Percentiles rank a stretch among this genome's conserved stretches.
Evolutionary conservation across 1,284 basidiomycete species (phyloP).

Genomic region (Wolfiporia cocos): DNA sequence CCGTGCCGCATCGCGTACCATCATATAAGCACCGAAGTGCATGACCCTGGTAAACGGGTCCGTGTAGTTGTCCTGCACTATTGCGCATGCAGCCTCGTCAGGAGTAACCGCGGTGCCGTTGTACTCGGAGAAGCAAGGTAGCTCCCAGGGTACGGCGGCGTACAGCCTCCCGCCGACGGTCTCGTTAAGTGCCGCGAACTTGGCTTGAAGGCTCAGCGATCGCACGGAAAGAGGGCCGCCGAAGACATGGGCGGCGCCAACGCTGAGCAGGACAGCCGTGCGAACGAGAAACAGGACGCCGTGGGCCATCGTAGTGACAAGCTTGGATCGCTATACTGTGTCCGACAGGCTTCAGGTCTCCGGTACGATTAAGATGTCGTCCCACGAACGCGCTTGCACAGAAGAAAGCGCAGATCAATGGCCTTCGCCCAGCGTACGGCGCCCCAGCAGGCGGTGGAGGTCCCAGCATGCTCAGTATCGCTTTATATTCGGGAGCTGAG

Average conservation of each 20-base stretch:
- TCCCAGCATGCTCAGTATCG: too few relatives aligned
- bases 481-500: too few relatives aligned
- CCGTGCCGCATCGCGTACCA: too few relatives aligned
- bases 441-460: too few relatives aligned
- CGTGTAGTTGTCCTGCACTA: conserved; percentile 25
- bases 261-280: not conserved
- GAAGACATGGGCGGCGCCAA: not conserved
- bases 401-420: too few relatives aligned
- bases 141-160: conserved; percentile 21
- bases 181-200: conserved; percentile 17
- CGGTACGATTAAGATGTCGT: too few relatives aligned
- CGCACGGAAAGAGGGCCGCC: not conserved
- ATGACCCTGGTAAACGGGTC: conserved; percentile 20
- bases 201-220: not conserved
- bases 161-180: conserved; percentile 26
- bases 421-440: too few relatives aligned
- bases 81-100: conserved; percentile 20
- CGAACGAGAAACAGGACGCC: not conserved
- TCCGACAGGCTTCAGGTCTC: too few relatives aligned
- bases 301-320: not conserved
- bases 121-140: conserved; percentile 26
- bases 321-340: too few relatives aligned
- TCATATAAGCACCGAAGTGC: conserved; percentile 25
- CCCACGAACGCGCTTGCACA: too few relatives aligned
- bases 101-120: conserved; percentile 15